Conservation (phyloP, 106 monocot genomes). For the Narthecium ossifragum region DNA sequence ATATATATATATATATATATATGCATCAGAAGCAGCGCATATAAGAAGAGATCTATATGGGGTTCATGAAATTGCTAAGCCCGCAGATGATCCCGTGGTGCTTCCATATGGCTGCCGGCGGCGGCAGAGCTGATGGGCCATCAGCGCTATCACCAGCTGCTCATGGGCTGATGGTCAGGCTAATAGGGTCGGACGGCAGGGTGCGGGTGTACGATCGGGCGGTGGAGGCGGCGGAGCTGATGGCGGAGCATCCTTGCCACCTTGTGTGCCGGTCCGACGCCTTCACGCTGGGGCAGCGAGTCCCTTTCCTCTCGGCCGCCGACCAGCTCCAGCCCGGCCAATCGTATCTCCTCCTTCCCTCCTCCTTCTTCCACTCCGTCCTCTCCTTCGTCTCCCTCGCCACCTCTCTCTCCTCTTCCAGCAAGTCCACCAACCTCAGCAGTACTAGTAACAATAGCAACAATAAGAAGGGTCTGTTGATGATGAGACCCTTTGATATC, state of each 20-base stretch:
- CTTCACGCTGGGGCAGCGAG: conserved; percentile 61
- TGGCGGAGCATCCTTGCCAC: conserved; percentile 44
- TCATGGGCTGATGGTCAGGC: neutral
- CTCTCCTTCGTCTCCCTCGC: conserved; percentile 89
- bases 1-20: no score
- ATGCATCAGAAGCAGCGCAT: no score
- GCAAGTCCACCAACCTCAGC: no score
- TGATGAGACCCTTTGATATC: conserved; percentile 45
- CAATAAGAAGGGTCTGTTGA: neutral
- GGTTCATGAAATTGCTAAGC: no score
- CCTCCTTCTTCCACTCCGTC: conserved; percentile 68
- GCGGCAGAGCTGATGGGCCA: neutral
- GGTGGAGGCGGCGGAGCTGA: conserved; percentile 47
- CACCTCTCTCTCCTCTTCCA: no score
- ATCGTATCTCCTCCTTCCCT: conserved; percentile 71
- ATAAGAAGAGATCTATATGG: no score
- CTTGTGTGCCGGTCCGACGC: conserved; percentile 70
- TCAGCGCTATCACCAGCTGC: neutral
- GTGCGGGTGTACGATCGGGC: conserved; percentile 39
- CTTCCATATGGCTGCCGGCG: neutral
- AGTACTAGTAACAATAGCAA: neutral
- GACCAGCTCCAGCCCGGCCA: conserved; percentile 62
- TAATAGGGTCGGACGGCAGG: conserved; percentile 51
- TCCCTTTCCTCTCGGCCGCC: conserved; percentile 38
- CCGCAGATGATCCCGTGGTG: conserved; percentile 17